These are phyloP conservation scores for Rhazya stricta DNA, from an alignment of 257 asterid species.

Conservation along the genomic window DNA sequence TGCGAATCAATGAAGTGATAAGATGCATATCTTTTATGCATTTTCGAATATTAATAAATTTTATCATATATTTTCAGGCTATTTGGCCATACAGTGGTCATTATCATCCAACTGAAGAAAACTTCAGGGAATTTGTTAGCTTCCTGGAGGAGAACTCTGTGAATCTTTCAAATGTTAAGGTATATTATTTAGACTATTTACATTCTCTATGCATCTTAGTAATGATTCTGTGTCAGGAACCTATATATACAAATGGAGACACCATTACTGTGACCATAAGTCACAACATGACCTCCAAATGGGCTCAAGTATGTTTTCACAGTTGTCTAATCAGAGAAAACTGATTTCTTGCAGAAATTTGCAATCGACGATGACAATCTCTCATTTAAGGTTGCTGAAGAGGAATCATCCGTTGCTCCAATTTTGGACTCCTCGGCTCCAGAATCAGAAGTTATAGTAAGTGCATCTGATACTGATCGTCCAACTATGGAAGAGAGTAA, in stretches of 20 bases:
- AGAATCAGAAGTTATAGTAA: conserved; percentile 21
- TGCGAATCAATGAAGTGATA: background rate
- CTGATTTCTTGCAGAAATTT: conserved; percentile 50
- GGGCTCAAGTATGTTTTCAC: no score
- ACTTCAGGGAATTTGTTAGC: conserved; percentile 71
- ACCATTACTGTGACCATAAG: background rate
- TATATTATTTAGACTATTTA: conserved; percentile 13
- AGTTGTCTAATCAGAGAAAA: background rate
- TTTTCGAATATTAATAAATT: background rate
- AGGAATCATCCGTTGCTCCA: conserved; percentile 23
- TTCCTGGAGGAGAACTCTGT: conserved; percentile 76
- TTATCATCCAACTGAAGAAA: conserved; percentile 90
- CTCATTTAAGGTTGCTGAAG: conserved; percentile 26
- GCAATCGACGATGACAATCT: conserved; percentile 72
- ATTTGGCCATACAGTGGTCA: conserved; percentile 97
- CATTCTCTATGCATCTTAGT: background rate
- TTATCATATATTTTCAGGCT: conserved; percentile 40
- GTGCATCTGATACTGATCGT: conserved; percentile 11
- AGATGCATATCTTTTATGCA: background rate
- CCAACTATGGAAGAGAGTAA: conserved; percentile 19
- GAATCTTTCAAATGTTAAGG: conserved; percentile 77
- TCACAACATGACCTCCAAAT: background rate
- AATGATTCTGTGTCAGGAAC: no score
- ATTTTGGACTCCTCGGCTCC: conserved; percentile 9
- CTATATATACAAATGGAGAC: background rate